These are phyloP conservation scores for Cryphonectria carpinicola DNA, from an alignment of 2,329 filamentous ascomycete species.

Conservation along the genomic window DNA sequence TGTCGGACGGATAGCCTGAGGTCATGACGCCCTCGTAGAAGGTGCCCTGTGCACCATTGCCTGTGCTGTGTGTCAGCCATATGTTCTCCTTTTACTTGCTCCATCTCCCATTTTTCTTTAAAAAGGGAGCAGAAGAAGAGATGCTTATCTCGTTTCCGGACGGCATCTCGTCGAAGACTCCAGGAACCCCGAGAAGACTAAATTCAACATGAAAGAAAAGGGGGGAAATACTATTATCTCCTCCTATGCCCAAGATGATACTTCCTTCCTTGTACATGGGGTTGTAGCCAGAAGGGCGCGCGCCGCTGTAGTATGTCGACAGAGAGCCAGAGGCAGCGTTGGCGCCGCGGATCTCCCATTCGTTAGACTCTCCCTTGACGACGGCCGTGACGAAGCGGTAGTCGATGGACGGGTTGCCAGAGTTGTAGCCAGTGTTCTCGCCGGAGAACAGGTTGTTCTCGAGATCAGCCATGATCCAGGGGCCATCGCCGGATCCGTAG, in stretches of 20 bases:
- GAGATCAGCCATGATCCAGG: conserved; percentile 72
- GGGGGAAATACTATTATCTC: conserved; percentile 55
- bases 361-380: conserved; percentile 59
- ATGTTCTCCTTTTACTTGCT: too few relatives aligned
- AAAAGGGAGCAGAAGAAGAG: too few relatives aligned
- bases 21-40: conserved; percentile 71
- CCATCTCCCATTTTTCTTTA: too few relatives aligned
- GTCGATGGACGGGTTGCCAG: conserved; percentile 55
- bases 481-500: conserved; percentile 59
- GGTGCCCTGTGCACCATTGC: conserved; percentile 60
- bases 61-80: too few relatives aligned
- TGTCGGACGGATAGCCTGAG: conserved; percentile 62
- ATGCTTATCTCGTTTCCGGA: too few relatives aligned
- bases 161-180: too few relatives aligned
- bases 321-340: conserved; percentile 58
- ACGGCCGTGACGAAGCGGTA: conserved; percentile 60
- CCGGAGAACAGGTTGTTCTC: conserved; percentile 70
- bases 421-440: conserved; percentile 47
- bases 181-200: too few relatives aligned
- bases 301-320: conserved; percentile 62
- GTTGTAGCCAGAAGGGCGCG: conserved; percentile 62
- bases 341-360: conserved; percentile 64
- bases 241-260: conserved; percentile 72
- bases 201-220: too few relatives aligned
- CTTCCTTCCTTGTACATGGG: conserved; percentile 68